Evolutionary conservation across 306 rosid species (phyloP).

Genomic region (Quercus engelmannii): DNA sequence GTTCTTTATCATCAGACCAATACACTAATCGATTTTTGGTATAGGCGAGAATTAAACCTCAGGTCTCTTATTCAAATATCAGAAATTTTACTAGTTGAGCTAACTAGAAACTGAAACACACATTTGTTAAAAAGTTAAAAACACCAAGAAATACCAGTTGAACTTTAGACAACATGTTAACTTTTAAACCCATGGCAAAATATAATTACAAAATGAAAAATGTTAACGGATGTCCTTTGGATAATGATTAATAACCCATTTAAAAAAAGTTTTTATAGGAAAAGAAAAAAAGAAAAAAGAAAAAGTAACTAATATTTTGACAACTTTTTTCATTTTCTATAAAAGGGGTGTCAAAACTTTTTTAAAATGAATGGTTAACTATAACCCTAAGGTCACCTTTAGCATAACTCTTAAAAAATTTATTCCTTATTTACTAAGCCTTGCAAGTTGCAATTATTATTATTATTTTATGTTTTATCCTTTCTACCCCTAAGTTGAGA

Average conservation of each 20-base stretch:
- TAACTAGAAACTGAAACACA: accelerated
- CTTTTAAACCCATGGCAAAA: too few relatives aligned
- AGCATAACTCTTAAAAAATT: accelerated
- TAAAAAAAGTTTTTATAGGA: accelerated
- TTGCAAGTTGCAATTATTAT: too few relatives aligned
- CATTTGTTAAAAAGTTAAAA: too few relatives aligned
- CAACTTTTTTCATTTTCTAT: accelerated
- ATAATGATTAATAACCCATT: accelerated
- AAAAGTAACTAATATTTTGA: too few relatives aligned
- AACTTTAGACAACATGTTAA: too few relatives aligned
- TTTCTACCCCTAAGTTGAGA: too few relatives aligned
- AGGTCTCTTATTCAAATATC: accelerated
- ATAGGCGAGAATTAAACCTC: accelerated
- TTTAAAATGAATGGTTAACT: accelerated
- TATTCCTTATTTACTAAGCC: too few relatives aligned
- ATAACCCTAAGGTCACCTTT: accelerated
- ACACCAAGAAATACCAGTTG: accelerated
- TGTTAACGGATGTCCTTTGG: accelerated
- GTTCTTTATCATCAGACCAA: accelerated
- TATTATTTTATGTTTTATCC: too few relatives aligned
- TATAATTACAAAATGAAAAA: accelerated
- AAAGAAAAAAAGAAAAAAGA: too few relatives aligned
- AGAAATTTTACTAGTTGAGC: accelerated
- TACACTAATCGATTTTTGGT: accelerated
- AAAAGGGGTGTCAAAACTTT: accelerated